Base-by-base conservation (phyloP, 225 moss, liverwort and hornwort genomes). In the Anthoceros angustus region DNA sequence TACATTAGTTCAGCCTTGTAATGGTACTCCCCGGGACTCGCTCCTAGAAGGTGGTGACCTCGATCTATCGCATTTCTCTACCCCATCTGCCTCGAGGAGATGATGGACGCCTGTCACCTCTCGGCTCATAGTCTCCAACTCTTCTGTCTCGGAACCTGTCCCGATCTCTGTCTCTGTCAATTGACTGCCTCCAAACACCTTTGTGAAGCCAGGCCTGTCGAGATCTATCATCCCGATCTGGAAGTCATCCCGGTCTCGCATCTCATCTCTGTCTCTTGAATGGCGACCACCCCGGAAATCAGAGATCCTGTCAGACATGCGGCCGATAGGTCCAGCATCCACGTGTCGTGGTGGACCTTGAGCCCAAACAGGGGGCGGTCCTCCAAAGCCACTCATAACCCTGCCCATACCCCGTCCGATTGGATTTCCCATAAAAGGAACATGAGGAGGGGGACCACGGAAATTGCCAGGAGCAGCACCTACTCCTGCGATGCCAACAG, bases 211-310 rank as follows among this genome's bases (percentile, higher is more conserved):
- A 43, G 86, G 82, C 32, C 88, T 82, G 38, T 87, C 84, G 64
- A 91, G n/a, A 95, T 3, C 95, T 83, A 41, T 55, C 55, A 55
- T 55, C 55, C 64, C 89, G 80, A 24, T 92, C 95, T 15, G 85
- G 61, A 88, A 87, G 50, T 86, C 79, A 55, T 98, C 95, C 45
- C 92, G 86, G 7, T 86, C 91, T 48, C 77, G 78, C 25, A 87
- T 85, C 11, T 87, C 78, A 62, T 98, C 92, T 63, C 89, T 83
- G 63, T 98, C 95, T 63, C 92, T 80, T 63, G 85, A 75, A 32
- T 92, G 86, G 65, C 95, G 78, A 15, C 84, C 86, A 10, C 88
- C 75, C 65, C 95, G 86, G 69, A 98, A 89, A 69, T 92, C 91
- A 18, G 55, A 55, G 2, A 88, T 69, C 77, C 81, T 75, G 63